These are phyloP conservation scores for Moricandia moricandioides DNA, from an alignment of 345 rosid species.

Conservation along the genomic window DNA sequence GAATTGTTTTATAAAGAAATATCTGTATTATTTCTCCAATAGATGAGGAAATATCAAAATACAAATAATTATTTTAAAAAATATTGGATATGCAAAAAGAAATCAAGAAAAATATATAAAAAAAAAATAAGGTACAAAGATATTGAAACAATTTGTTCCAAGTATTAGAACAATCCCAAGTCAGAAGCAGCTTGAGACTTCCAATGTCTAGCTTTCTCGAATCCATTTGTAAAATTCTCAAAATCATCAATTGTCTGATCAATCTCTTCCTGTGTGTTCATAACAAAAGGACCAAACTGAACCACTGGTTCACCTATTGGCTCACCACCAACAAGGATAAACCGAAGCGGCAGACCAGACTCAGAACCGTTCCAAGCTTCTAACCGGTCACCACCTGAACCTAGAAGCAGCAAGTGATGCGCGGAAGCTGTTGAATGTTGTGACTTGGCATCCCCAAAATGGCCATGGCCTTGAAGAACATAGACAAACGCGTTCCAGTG, in stretches of 20 bases:
- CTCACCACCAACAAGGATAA: slow-evolving; percentile 75
- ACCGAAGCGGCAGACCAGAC: slow-evolving; percentile 53
- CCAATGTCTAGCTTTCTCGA: slow-evolving; percentile 83
- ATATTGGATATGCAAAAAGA: background rate
- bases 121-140: background rate
- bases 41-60: background rate
- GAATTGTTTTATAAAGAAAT: too few relatives aligned
- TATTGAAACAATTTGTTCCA: background rate
- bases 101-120: background rate
- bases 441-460: slow-evolving; percentile 43
- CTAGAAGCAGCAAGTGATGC: slow-evolving; percentile 61
- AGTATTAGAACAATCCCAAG: slow-evolving; percentile 40
- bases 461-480: slow-evolving; percentile 71
- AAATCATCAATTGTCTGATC: slow-evolving; percentile 67
- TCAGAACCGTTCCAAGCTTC: slow-evolving; percentile 69
- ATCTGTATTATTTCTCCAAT: background rate
- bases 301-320: slow-evolving; percentile 72
- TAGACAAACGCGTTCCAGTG: slow-evolving; percentile 78
- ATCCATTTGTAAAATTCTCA: slow-evolving; percentile 68
- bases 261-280: slow-evolving; percentile 84
- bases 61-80: background rate
- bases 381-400: slow-evolving; percentile 50
- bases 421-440: slow-evolving; percentile 34
- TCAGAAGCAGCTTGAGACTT: slow-evolving; percentile 54
- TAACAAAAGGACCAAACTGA: slow-evolving; percentile 85